phyloP scores from a whole-genome alignment of 176 grass and related monocot genomes.

The Panicum miliaceum region DNA sequence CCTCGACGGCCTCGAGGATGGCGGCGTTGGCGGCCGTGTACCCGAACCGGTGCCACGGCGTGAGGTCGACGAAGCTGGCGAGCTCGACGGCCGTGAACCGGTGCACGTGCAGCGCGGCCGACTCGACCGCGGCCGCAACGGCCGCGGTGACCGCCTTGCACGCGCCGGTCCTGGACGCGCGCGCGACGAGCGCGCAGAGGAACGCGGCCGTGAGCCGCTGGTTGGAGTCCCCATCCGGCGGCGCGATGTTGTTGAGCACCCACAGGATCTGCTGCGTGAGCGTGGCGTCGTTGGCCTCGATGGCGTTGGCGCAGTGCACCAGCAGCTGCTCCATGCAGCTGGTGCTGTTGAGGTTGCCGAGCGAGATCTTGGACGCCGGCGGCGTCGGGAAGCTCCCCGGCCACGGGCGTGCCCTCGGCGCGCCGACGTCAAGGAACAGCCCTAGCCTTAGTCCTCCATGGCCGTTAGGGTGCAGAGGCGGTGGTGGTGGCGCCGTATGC shows the following conservation, averaged over 20 bases:
- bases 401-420: constrained; percentile 48
- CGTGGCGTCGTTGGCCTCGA: constrained; percentile 95
- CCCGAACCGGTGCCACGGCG: constrained; percentile 96
- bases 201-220: constrained; percentile 87
- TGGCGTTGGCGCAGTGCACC: constrained; percentile 95
- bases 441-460: constrained; percentile 59
- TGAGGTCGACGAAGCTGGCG: constrained; percentile 88
- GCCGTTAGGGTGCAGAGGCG: constrained; percentile 53
- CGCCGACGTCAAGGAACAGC: constrained; percentile 59
- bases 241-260: constrained; percentile 99
- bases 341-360: constrained; percentile 72
- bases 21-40: constrained; percentile 83
- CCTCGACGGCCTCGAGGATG: constrained; percentile 84
- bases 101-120: constrained; percentile 64
- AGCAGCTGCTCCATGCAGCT: constrained; percentile 98
- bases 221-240: constrained; percentile 85
- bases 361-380: constrained; percentile 57
- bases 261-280: constrained; percentile 96
- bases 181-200: constrained; percentile 83
- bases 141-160: constrained; percentile 77
- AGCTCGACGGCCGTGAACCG: constrained; percentile 91
- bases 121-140: constrained; percentile 45
- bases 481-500: constrained; percentile 62
- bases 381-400: constrained; percentile 49
- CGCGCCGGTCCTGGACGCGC: constrained; percentile 79